These are phyloP conservation scores for Backusella westeae DNA, from an alignment of 192 early-diverging fungal species.

Conservation along the genomic window DNA sequence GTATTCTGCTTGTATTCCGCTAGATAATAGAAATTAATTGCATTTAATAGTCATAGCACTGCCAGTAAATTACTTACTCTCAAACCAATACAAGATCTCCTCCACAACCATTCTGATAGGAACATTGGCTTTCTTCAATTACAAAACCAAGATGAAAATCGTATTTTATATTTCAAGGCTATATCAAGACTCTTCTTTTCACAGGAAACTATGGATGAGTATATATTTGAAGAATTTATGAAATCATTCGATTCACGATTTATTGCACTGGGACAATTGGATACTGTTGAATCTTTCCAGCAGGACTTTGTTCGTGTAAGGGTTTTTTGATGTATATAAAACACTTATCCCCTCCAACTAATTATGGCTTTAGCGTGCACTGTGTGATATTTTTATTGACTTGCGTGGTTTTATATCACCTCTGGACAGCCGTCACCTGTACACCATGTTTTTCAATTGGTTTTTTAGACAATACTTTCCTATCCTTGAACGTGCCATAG, in stretches of 20 bases:
- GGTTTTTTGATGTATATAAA: too few species aligned
- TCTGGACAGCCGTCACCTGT: constrained; percentile 55
- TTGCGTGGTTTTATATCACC: constrained; percentile 73
- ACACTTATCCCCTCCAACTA: too few species aligned
- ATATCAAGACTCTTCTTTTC: constrained; percentile 74
- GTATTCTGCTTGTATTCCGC: constrained; percentile 12
- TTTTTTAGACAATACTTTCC: constrained; percentile 68
- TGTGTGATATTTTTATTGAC: constrained; percentile 70
- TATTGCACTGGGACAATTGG: constrained; percentile 48
- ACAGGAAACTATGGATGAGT: constrained; percentile 53
- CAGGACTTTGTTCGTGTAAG: constrained; percentile 48
- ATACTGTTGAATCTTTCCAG: constrained; percentile 50
- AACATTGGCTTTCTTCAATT: constrained; percentile 69
- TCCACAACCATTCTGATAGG: constrained; percentile 66
- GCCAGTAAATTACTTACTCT: constrained; percentile 74
- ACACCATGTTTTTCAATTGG: constrained; percentile 81
- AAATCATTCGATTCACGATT: constrained; percentile 59
- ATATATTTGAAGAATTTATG: constrained; percentile 67
- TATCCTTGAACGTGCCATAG: constrained; percentile 62
- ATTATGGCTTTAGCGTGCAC: constrained; percentile 28
- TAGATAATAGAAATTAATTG: background rate
- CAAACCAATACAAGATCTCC: constrained; percentile 60
- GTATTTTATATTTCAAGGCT: constrained; percentile 72
- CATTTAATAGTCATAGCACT: constrained; percentile 54
- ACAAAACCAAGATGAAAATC: constrained; percentile 55